Evolutionary conservation across 306 rosid species (phyloP).

Genomic region (Fragaria nilgerrensis): DNA sequence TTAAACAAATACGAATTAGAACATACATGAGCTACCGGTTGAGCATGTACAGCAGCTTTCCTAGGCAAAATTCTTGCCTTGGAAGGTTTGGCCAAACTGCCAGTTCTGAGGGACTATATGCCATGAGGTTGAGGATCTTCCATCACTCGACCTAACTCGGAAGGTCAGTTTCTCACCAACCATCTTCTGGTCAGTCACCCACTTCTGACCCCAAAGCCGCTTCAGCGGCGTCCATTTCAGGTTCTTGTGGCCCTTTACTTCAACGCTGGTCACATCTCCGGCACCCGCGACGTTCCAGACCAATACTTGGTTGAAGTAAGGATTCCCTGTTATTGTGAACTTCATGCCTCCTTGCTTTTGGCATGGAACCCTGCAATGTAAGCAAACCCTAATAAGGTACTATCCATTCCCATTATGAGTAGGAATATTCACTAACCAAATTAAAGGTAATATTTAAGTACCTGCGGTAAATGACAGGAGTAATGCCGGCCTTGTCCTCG

Average conservation of each 20-base stretch:
- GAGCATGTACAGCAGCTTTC: background rate
- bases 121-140: conserved; percentile 6
- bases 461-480: conserved; percentile 75
- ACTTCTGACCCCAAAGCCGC: conserved; percentile 5
- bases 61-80: background rate
- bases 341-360: conserved; percentile 7
- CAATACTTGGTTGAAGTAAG: conserved; percentile 1
- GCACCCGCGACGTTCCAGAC: conserved; percentile 1
- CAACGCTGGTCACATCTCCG: conserved; percentile 2
- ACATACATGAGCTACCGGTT: background rate
- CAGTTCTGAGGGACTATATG: background rate
- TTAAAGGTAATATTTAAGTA: background rate
- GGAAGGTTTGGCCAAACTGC: conserved; percentile 8
- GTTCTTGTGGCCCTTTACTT: background rate
- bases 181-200: conserved; percentile 2
- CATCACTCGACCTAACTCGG: conserved; percentile 3
- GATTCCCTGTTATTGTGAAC: conserved; percentile 5
- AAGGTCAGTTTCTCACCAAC: background rate
- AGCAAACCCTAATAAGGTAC: background rate
- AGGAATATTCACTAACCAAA: background rate
- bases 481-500: conserved; percentile 47
- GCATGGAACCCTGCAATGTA: background rate
- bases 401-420: background rate
- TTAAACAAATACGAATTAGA: background rate
- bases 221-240: conserved; percentile 1